These are phyloP conservation scores for Colletotrichum phormii DNA, from an alignment of 2,329 filamentous ascomycete genomes.

Conservation along the genomic window DNA sequence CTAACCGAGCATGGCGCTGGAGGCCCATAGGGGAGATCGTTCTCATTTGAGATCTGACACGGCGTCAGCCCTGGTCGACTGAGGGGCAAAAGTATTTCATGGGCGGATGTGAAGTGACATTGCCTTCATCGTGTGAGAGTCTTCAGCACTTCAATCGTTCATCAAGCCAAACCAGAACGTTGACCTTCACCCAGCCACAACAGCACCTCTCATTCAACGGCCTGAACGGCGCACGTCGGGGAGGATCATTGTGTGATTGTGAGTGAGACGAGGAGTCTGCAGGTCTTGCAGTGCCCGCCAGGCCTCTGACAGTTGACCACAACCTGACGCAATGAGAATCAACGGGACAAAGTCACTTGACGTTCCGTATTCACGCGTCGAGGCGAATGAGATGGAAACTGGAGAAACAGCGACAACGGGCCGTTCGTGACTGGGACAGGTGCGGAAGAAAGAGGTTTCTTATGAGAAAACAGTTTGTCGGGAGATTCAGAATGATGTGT, in stretches of 20 bases:
- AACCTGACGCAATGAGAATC: background rate
- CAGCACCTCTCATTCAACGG: slow-evolving; percentile 21
- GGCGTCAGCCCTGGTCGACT: background rate
- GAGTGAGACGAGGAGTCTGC: background rate
- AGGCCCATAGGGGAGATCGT: background rate
- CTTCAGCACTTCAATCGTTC: background rate
- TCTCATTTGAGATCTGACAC: slow-evolving; percentile 24
- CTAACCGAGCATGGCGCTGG: slow-evolving; percentile 13
- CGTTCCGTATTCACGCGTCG: slow-evolving; percentile 20
- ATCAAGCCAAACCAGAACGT: slow-evolving; percentile 5
- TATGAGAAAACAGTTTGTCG: background rate
- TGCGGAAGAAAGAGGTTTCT: background rate
- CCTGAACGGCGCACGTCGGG: background rate
- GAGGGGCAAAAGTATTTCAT: slow-evolving; percentile 7
- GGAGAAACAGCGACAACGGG: slow-evolving; percentile 25
- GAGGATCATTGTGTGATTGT: background rate
- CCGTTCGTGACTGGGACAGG: slow-evolving; percentile 17
- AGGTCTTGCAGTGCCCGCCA: background rate
- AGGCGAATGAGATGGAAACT: slow-evolving; percentile 3
- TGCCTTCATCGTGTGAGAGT: background rate
- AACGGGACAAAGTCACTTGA: slow-evolving; percentile 30
- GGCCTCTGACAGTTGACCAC: slow-evolving; percentile 12
- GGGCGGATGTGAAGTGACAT: slow-evolving; percentile 22
- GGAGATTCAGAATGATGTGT: background rate
- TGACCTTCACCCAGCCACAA: slow-evolving; percentile 13